phyloP scores from a whole-genome alignment of 1,284 basidiomycete genomes.

The Mixia osmundae region DNA sequence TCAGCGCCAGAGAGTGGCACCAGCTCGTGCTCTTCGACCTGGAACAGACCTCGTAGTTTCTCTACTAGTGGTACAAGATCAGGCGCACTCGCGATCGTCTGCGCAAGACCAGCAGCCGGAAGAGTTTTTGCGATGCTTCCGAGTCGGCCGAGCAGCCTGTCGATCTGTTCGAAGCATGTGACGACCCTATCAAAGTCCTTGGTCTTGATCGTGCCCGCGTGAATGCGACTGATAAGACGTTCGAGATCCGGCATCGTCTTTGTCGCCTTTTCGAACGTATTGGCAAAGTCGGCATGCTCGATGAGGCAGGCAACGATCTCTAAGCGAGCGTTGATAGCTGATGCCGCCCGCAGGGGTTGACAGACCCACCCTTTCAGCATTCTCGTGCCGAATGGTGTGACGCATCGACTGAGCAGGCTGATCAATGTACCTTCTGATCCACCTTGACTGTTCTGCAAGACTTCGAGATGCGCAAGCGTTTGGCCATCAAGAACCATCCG shows the following conservation, averaged over 20 bases:
- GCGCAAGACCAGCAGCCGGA: slow-evolving; percentile 48
- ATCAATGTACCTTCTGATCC: slow-evolving; percentile 67
- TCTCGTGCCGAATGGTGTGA: slow-evolving; percentile 55
- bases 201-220: slow-evolving; percentile 66
- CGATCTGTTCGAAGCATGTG: slow-evolving; percentile 44
- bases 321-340: slow-evolving; percentile 65
- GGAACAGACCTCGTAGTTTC: slow-evolving; percentile 48
- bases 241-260: slow-evolving; percentile 78
- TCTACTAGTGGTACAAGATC: slow-evolving; percentile 38
- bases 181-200: slow-evolving; percentile 66
- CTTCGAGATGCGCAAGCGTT: slow-evolving; percentile 78
- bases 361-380: slow-evolving; percentile 24
- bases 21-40: slow-evolving; percentile 39
- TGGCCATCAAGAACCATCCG: slow-evolving; percentile 75
- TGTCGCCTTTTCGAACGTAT: slow-evolving; percentile 43
- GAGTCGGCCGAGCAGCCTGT: slow-evolving; percentile 38
- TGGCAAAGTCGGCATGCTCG: slow-evolving; percentile 45
- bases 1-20: slow-evolving; percentile 60
- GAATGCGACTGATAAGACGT: slow-evolving; percentile 73
- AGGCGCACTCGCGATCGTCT: slow-evolving; percentile 53
- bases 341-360: slow-evolving; percentile 52
- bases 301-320: slow-evolving; percentile 82
- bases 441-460: slow-evolving; percentile 74
- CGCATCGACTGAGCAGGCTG: slow-evolving; percentile 55
- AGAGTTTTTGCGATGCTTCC: slow-evolving; percentile 40